These are phyloP conservation scores for Lentinula guzmanii DNA, from an alignment of 768 basidiomycete genomes.

Conservation along the genomic window DNA sequence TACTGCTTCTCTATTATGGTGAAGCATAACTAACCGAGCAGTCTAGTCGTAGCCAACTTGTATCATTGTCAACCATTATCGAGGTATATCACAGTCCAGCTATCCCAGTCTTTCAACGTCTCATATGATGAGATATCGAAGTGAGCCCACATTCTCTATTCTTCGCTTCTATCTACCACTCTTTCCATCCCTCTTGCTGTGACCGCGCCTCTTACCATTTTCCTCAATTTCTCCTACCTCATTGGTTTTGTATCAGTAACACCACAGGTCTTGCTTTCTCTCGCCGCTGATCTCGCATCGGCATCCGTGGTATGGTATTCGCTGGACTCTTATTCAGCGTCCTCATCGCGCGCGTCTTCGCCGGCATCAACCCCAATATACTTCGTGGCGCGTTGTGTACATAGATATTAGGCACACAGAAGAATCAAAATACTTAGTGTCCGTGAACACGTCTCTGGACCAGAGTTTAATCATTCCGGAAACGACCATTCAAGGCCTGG, in stretches of 20 bases:
- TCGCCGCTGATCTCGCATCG: slow-evolving; percentile 80
- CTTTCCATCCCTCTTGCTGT: slow-evolving; percentile 71
- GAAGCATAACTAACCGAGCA: background rate
- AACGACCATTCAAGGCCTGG: too few relatives aligned
- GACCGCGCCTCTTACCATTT: slow-evolving; percentile 50
- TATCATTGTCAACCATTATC: slow-evolving; percentile 82
- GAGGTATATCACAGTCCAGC: slow-evolving; percentile 40
- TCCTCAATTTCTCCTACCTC: slow-evolving; percentile 66
- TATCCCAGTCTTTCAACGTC: slow-evolving; percentile 34
- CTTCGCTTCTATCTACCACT: slow-evolving; percentile 32
- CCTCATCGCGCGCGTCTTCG: slow-evolving; percentile 67
- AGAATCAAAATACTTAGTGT: too few relatives aligned
- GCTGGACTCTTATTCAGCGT: slow-evolving; percentile 66
- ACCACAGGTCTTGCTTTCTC: slow-evolving; percentile 70
- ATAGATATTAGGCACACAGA: too few relatives aligned
- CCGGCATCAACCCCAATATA: slow-evolving; percentile 69
- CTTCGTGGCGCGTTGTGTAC: slow-evolving; percentile 70
- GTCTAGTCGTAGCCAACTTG: slow-evolving; percentile 51
- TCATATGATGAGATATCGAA: slow-evolving; percentile 32
- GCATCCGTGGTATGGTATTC: slow-evolving; percentile 56
- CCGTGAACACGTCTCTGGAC: too few relatives aligned
- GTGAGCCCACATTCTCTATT: slow-evolving; percentile 16
- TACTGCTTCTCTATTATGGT: background rate
- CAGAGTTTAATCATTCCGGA: too few relatives aligned
- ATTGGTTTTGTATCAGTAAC: slow-evolving; percentile 68